Percentiles rank a stretch among this genome's conserved stretches.
Evolutionary conservation across 2,329 filamentous ascomycete species (phyloP).

Genomic region (Phyllosticta citriasiana): DNA sequence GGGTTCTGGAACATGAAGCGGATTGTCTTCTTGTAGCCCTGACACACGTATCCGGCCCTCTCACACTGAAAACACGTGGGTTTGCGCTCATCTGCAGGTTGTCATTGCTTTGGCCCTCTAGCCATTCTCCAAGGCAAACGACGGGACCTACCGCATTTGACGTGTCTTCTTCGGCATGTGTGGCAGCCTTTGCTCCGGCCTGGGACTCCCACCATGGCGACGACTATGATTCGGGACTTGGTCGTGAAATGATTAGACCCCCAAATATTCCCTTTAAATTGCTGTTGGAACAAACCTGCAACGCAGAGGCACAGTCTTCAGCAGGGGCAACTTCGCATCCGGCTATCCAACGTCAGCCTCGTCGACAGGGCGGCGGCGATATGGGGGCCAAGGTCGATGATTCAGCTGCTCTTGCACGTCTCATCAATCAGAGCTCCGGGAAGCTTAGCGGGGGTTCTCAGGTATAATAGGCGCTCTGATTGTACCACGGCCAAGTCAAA

Average conservation of each 20-base stretch:
- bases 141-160: conserved; percentile 11
- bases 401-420: neutral
- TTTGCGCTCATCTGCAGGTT: conserved; percentile 13
- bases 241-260: neutral
- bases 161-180: conserved; percentile 7
- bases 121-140: neutral
- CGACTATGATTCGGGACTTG: neutral
- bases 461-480: neutral
- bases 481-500: neutral
- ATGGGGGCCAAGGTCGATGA: neutral
- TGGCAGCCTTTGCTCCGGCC: conserved; percentile 11
- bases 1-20: conserved; percentile 12
- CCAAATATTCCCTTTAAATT: neutral
- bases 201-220: conserved; percentile 8
- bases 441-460: neutral
- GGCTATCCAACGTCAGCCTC: neutral
- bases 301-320: neutral
- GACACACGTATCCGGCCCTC: conserved; percentile 13
- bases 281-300: neutral
- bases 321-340: neutral
- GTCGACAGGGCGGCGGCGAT: neutral
- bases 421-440: neutral
- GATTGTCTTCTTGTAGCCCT: conserved; percentile 12
- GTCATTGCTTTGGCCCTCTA: neutral
- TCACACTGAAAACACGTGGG: conserved; percentile 13